These are phyloP conservation scores for Alternaria sp. DNA, from an alignment of 2,329 filamentous ascomycete species.

Conservation along the genomic window DNA sequence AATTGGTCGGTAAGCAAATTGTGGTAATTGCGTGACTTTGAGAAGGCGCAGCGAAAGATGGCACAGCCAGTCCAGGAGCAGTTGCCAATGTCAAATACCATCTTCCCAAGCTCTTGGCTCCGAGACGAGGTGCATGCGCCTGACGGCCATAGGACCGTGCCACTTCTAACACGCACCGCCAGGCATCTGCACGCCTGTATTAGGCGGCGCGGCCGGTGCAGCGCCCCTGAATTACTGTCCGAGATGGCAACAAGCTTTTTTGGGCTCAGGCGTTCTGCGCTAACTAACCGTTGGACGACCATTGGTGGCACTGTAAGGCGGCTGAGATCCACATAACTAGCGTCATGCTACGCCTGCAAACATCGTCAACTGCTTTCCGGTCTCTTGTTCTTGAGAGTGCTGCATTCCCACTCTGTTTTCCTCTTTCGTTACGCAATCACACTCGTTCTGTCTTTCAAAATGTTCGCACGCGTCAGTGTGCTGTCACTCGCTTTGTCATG, in stretches of 20 bases:
- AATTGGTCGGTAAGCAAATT: conserved; percentile 4
- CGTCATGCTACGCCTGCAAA: neutral
- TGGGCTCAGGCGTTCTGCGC: conserved; percentile 1
- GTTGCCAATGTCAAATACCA: neutral
- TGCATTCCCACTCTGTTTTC: neutral
- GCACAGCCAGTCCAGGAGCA: neutral
- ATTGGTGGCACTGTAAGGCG: neutral
- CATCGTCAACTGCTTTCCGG: neutral
- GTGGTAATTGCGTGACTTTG: neutral
- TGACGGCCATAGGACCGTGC: neutral
- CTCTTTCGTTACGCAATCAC: neutral
- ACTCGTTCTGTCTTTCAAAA: conserved; percentile 15
- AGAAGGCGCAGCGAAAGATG: neutral
- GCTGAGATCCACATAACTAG: neutral
- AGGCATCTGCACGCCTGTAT: neutral
- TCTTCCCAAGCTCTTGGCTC: neutral
- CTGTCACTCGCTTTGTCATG: conserved; percentile 30
- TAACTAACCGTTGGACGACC: neutral
- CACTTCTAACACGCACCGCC: neutral
- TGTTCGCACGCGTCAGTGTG: conserved; percentile 24
- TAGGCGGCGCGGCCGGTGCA: neutral
- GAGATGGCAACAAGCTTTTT: neutral
- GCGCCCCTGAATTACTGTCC: neutral
- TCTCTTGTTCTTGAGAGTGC: neutral
- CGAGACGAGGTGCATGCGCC: neutral